Evolutionary conservation across 352 stramenopile genomes (phyloP).

Genomic region (Phytophthora pinifolia): DNA sequence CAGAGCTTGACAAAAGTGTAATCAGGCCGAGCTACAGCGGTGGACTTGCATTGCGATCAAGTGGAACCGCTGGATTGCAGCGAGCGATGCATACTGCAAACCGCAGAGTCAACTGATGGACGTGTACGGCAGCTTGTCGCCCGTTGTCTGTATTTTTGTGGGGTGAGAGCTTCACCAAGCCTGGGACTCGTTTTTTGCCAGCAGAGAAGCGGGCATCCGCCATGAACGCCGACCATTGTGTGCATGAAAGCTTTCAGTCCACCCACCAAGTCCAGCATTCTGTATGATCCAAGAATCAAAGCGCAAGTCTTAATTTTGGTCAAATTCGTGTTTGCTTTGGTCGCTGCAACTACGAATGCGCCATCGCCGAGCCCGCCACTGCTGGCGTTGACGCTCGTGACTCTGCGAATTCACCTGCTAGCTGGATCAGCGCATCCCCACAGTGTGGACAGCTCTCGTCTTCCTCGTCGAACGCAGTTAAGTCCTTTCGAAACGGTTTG

Average conservation of each 20-base stretch:
- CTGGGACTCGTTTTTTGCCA: conserved; percentile 1
- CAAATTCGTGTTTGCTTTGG: not conserved
- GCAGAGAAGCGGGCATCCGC: not conserved
- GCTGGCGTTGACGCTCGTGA: conserved; percentile 4
- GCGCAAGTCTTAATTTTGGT: not conserved
- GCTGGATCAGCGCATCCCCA: conserved; percentile 41
- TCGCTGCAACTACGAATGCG: not conserved
- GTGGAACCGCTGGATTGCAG: conserved; percentile 14
- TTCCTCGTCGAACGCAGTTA: conserved; percentile 47
- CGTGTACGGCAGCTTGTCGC: conserved; percentile 1
- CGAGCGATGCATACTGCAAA: not conserved
- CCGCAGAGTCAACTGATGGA: not conserved
- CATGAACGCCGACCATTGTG: not conserved
- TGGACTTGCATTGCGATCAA: conserved; percentile 7
- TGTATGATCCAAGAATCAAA: not conserved
- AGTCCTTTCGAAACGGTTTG: conserved; percentile 64
- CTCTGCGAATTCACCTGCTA: conserved; percentile 11
- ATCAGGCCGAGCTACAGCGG: conserved; percentile 18
- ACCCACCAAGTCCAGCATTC: not conserved
- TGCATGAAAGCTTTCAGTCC: not conserved
- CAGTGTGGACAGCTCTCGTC: conserved; percentile 73
- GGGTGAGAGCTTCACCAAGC: not conserved
- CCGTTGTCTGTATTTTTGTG: not conserved
- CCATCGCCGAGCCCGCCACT: not conserved
- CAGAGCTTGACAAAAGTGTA: conserved; percentile 31